Conservation (phyloP, 164 flowering plant genomes). For the Santalum album region DNA sequence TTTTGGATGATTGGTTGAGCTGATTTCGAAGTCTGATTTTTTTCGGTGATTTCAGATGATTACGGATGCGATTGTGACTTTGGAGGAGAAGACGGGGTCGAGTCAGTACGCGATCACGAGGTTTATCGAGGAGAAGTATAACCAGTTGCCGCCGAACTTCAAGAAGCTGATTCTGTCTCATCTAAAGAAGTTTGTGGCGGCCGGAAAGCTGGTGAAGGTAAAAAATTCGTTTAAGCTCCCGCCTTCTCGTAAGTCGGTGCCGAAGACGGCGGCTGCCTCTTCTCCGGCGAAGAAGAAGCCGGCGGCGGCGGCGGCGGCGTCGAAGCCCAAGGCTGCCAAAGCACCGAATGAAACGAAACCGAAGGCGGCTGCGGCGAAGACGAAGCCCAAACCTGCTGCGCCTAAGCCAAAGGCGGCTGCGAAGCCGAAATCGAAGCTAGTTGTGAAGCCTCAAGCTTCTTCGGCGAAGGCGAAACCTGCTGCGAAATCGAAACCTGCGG, state of each 20-base stretch:
- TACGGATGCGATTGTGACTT: constrained; percentile 43
- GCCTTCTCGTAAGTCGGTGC: constrained; percentile 10
- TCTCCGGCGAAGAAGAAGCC: constrained; percentile 1
- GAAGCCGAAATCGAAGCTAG: constrained; percentile 10
- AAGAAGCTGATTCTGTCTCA: constrained; percentile 39
- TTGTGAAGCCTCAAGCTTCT: constrained; percentile 11
- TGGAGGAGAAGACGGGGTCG: constrained; percentile 57
- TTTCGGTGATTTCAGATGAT: constrained; percentile 31
- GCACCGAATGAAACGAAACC: not conserved
- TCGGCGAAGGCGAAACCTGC: not conserved
- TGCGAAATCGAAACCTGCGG: constrained; percentile 15
- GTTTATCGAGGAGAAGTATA: constrained; percentile 52
- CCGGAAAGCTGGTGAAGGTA: constrained; percentile 39
- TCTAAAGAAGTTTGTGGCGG: constrained; percentile 46
- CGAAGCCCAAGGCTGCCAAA: constrained; percentile 7
- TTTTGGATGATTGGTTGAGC: not conserved
- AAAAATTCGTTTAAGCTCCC: constrained; percentile 52
- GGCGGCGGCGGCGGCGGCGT: not conserved
- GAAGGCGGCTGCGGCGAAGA: constrained; percentile 4
- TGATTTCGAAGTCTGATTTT: constrained; percentile 3
- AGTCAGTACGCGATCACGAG: constrained; percentile 51
- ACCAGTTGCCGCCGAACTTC: constrained; percentile 39
- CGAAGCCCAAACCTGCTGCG: constrained; percentile 15
- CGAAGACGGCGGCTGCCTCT: constrained; percentile 10
- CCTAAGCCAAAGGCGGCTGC: not conserved